Base-by-base conservation (phyloP, 768 basidiomycete species). In the Lactifluus piperatus region DNA sequence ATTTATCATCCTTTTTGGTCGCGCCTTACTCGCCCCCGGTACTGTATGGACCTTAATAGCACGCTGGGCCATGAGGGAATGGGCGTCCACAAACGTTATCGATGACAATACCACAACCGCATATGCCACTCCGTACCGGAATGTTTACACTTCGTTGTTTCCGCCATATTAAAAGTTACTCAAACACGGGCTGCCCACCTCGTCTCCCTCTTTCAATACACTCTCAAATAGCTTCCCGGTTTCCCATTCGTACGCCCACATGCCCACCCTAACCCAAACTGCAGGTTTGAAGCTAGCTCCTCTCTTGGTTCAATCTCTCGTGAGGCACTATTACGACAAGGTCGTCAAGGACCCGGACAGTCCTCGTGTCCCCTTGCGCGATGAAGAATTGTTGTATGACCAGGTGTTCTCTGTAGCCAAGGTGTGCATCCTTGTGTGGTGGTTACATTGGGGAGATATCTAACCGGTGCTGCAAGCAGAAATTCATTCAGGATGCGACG, bases 311-410 rank as follows among this genome's bases (percentile, higher is more conserved):
- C 85, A 84, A 62, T 55, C 26, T 24, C 56, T 44, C 72, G 88
- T 92, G 66, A 86, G 85, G 68, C 91, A 94, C 68, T 94, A 91
- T 70, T 80, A 93, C 50, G 84, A 86, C 46, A 79, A 83, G 13
- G 68, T 82, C 48, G 64, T 47, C 49, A 48, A 51, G 24, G 59
- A 27, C 5, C 56, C 75, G 81, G 64, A 78, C 45, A 54, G 13
- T 29, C 8, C 11, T 13, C 6, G 29, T 26, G 52, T 64, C 22
- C 49, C 65, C 37, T 72, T 89, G 57, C 76, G 81, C 65, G 78
- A 84, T 66, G 84, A 90, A 51, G 88, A 93, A 68, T 72, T 94
- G 30, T 71, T 94, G 57, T 94, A 91, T 66, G 86, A 94, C 62
- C 82, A 89, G 66, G 86, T 79, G 1, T 91, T 91, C 68, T 84